Evolutionary conservation across 2,329 filamentous ascomycete genomes (phyloP), one percentile per base, ranked within the genome.

Genomic region (Aspergillus novoparasiticus): DNA sequence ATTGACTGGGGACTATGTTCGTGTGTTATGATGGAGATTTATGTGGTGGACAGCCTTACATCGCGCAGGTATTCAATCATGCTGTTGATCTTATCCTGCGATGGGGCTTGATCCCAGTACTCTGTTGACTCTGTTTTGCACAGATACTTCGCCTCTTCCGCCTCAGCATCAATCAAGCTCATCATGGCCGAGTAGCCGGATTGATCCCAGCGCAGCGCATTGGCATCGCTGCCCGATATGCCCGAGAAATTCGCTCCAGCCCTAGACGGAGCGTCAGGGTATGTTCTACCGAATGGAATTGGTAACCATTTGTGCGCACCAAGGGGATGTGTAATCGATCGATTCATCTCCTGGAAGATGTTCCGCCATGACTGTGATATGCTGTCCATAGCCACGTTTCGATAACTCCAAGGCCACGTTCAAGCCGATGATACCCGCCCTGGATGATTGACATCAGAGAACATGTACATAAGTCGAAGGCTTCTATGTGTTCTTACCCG

Each of bases 211-310:
- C 74, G 75, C 48, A 82, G 63, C 0, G 79, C 80, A 55, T 82
- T 81, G 21, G 69, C 64, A 57, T 82, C 79, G 16, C 67, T 75
- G 26, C 79, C 79, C 0, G 80, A 81, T 51, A 82, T 79, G 45
- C 78, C 79, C 0, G 80, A 82, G 65, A 81, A 81, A 65, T 82
- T 82, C 62, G 77, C 80, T 3, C 80, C 80, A 11, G 80, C 80
- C 78, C 79, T 68, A 32, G 28, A 16, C 26, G 8, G 10, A 6
- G 28, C 4, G 28, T 51, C 4, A 51, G 48, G 11, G 12, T n/a
- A 32, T 28, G 26, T 26, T 12, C 5, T 32, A 21, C n/a, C 10
- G 6, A 19, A 9, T 32, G 4, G 5, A 21, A 11, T 12, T 12
- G 14, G 16, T 6, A 19, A 46, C 1, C 1, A 9, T 41, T 9